Base-by-base conservation (phyloP, 129 eudicot genomes). In the Chrysanthemum seticuspe region DNA sequence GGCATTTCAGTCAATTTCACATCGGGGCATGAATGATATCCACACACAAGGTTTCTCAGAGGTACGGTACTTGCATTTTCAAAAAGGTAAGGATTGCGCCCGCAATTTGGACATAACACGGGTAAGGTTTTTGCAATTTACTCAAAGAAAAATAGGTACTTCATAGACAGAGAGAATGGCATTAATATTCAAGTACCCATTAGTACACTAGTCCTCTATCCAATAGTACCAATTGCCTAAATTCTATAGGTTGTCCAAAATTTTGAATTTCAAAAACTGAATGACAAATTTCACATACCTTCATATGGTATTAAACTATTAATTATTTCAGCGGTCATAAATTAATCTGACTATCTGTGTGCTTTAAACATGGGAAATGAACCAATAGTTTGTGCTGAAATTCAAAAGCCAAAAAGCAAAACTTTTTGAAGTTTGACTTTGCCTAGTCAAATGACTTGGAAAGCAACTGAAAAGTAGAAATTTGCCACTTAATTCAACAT, bases 391-490 rank as follows among this genome's bases (percentile, higher is more conserved):
- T 15, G 68, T 72, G 60, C 68, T 53, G 36, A 72, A 45, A 44
- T 60, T 18, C 65, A 72, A 72, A 72, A 64, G 68, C 48, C 50
- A 72, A 8, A 70, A 72, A 61, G 60, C 58, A 47, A 6, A 23
- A 60, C 34, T 72, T 59, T 72, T 25, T 44, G 5, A 45, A 72
- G 49, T 60, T 60, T 73, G 76, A 73, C 76, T 61, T 73, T 25
- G 47, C 8, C 13, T 61, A 19, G 68, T 60, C 68, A 73, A 60
- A 60, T 21, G 11, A 9, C 10, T 25, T 61, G 11, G 50, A 48
- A 60, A 10, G 47, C 29, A 59, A 4, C 25, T 72, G 49, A 61
- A 13, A 61, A 61, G 7, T n/a, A n/a, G n/a, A n/a, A n/a, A n/a
- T n/a, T n/a, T n/a, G n/a, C 16, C 14, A 51, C 13, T 51, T 61